Evolutionary conservation across 2,329 filamentous ascomycete species (phyloP).

Genomic region (Exophiala spinifera): DNA sequence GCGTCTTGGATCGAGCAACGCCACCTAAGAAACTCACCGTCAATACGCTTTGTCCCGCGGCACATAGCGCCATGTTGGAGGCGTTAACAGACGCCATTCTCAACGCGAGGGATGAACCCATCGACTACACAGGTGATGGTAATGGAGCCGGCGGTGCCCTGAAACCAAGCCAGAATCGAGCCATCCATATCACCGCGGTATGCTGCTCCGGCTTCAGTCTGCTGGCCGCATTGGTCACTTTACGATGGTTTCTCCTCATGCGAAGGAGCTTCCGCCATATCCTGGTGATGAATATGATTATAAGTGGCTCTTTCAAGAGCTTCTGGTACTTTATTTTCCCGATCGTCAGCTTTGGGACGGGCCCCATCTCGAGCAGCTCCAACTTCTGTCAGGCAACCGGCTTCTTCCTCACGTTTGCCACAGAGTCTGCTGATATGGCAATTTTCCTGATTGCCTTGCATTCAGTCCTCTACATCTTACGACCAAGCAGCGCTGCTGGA

Average conservation of each 20-base stretch:
- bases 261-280: conserved; percentile 70
- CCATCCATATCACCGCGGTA: conserved; percentile 44
- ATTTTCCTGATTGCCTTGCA: conserved; percentile 72
- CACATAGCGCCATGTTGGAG: too few species aligned
- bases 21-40: too few species aligned
- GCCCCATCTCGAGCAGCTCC: conserved; percentile 51
- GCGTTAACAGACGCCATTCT: neutral
- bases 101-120: neutral
- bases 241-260: conserved; percentile 74
- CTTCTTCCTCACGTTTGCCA: conserved; percentile 64
- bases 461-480: conserved; percentile 68
- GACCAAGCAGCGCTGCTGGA: conserved; percentile 46
- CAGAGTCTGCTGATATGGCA: conserved; percentile 65
- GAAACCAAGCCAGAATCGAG: conserved; percentile 29
- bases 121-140: neutral
- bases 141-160: conserved; percentile 7
- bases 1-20: too few species aligned
- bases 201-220: conserved; percentile 54
- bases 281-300: conserved; percentile 70
- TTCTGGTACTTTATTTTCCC: conserved; percentile 67
- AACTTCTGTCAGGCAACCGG: conserved; percentile 66
- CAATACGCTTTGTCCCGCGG: too few species aligned
- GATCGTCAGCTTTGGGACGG: conserved; percentile 54
- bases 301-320: conserved; percentile 69
- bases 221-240: conserved; percentile 52